Conservation (phyloP, 768 basidiomycete species). For the Russula olivacea region DNA sequence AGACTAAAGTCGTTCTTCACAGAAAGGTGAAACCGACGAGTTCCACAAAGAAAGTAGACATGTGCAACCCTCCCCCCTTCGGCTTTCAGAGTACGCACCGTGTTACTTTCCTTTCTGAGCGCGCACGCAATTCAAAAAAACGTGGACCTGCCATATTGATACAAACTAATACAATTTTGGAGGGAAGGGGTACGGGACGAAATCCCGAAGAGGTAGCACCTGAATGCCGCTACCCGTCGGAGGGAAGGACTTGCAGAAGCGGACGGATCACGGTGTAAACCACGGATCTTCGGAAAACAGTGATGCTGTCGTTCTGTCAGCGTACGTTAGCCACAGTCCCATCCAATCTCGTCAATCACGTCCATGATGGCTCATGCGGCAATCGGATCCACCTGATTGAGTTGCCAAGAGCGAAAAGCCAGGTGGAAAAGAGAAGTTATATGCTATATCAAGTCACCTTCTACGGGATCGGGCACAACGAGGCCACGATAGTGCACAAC, state of each 20-base stretch:
- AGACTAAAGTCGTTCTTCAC: not conserved
- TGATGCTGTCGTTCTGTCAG: not conserved
- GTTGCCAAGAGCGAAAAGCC: not conserved
- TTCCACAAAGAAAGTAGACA: not conserved
- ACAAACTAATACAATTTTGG: not conserved
- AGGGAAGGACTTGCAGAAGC: not conserved
- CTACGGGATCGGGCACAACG: not conserved
- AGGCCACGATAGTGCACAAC: not conserved
- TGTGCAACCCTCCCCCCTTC: not conserved
- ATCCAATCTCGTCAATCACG: not conserved
- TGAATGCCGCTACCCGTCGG: not conserved
- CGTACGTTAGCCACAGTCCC: not conserved
- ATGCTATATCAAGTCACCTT: not conserved
- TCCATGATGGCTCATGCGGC: not conserved
- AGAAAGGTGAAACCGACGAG: not conserved
- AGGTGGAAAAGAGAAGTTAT: not conserved
- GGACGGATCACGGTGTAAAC: not conserved
- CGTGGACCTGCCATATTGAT: not conserved
- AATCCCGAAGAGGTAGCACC: not conserved
- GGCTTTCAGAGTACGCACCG: not conserved
- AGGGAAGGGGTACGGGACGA: not conserved
- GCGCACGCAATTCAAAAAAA: not conserved
- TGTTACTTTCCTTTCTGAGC: not conserved
- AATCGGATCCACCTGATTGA: not conserved
- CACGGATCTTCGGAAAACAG: not conserved